These are phyloP conservation scores for Podila horticola DNA, from an alignment of 192 early-diverging fungal species.

Conservation along the genomic window DNA sequence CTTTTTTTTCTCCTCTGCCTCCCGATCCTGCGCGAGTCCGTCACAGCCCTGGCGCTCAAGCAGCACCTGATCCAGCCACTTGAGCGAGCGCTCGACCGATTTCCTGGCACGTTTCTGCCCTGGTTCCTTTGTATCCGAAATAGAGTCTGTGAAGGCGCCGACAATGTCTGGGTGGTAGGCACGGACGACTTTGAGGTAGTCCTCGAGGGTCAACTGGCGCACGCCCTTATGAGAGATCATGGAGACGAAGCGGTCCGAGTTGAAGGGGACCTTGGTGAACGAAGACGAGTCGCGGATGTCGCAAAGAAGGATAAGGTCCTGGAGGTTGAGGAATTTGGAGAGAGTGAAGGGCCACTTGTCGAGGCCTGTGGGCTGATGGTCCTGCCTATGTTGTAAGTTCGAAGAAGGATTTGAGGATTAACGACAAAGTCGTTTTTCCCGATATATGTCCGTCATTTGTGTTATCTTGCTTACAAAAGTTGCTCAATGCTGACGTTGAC, in stretches of 20 bases:
- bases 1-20: constrained; percentile 47
- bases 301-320: constrained; percentile 56
- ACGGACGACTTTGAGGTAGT: constrained; percentile 53
- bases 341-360: constrained; percentile 34
- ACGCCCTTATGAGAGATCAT: constrained; percentile 61
- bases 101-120: constrained; percentile 47
- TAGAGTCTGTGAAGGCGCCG: constrained; percentile 52
- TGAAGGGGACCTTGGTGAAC: constrained; percentile 42
- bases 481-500: constrained; percentile 50
- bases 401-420: background rate
- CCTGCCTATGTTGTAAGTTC: constrained; percentile 15
- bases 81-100: constrained; percentile 55
- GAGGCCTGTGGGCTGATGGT: constrained; percentile 28
- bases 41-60: constrained; percentile 33
- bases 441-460: too few species aligned
- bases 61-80: constrained; percentile 56
- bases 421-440: background rate
- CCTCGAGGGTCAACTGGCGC: constrained; percentile 58
- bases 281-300: constrained; percentile 61
- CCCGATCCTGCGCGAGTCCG: constrained; percentile 17
- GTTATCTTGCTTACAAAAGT: constrained; percentile 19
- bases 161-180: constrained; percentile 61
- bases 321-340: constrained; percentile 58
- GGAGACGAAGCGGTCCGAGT: constrained; percentile 62
- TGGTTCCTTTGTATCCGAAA: constrained; percentile 50